phyloP scores from a whole-genome alignment of 73 alveolate genomes.

The Paramecium sexaurelia region DNA sequence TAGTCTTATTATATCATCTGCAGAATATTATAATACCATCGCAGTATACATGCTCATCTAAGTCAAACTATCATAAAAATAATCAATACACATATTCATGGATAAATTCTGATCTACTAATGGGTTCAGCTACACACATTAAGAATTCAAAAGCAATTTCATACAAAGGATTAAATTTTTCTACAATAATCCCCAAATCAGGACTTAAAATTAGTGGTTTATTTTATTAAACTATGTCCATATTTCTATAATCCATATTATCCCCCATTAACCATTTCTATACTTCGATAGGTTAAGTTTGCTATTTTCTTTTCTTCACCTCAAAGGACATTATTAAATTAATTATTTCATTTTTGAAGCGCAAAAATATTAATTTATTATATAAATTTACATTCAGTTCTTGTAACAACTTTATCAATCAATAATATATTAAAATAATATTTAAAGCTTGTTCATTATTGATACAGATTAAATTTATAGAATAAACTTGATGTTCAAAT shows the following conservation, averaged over 20 bases:
- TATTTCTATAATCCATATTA: not conserved
- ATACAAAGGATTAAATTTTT: conserved; percentile 77
- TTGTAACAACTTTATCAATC: too few relatives aligned
- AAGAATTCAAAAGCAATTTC: conserved; percentile 78
- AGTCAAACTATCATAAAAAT: not conserved
- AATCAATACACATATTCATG: conserved; percentile 79
- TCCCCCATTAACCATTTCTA: not conserved
- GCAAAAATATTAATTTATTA: not conserved
- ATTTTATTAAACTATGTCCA: not conserved
- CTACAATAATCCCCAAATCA: conserved; percentile 71
- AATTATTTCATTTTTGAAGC: not conserved
- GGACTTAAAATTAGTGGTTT: conserved; percentile 61
- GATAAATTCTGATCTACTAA: conserved; percentile 75
- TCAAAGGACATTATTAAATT: not conserved
- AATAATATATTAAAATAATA: too few relatives aligned
- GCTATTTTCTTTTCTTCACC: not conserved
- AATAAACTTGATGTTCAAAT: too few relatives aligned
- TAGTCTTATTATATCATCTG: conserved; percentile 74
- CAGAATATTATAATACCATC: conserved; percentile 74
- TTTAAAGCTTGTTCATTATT: too few relatives aligned
- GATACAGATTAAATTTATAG: too few relatives aligned
- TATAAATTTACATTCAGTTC: not conserved
- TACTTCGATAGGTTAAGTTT: not conserved
- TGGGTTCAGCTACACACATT: conserved; percentile 84
- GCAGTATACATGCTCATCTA: conserved; percentile 78